Evolutionary conservation across 73 alveolate species (phyloP), one percentile per base, ranked within the genome.

Genomic region (Effrenium voratum): DNA sequence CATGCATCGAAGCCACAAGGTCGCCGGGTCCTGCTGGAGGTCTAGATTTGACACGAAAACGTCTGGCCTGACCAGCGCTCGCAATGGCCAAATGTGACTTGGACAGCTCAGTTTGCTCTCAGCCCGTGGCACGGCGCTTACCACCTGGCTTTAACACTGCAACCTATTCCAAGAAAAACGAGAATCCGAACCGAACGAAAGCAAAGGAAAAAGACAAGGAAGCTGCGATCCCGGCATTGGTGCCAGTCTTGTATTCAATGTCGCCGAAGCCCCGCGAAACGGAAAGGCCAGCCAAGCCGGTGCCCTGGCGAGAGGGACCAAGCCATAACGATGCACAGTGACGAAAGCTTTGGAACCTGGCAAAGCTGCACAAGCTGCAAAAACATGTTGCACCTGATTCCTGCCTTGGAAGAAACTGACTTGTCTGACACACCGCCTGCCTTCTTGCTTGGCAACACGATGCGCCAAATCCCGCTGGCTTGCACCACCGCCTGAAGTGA

Each of bases 401-500:
- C n/a, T n/a, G n/a, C n/a, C n/a, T n/a, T n/a, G n/a, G n/a, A n/a
- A n/a, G n/a, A n/a, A n/a, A n/a, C n/a, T n/a, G n/a, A n/a, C n/a
- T n/a, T n/a, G n/a, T n/a, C n/a, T n/a, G n/a, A n/a, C n/a, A n/a
- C n/a, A n/a, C n/a, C n/a, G n/a, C 79, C 76, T 46, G 97, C 97
- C 87, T 90, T 90, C 57, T 90, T 90, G 98, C 98, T 92, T 28
- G 98, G 98, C 91, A 92, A 34, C 52, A 92, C 98, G 32, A 92
- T 92, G 24, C 98, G 75, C 98, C 98, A 92, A 49, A 92, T 92
- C 44, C 98, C 98, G 40, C 81, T 72, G 66, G 98, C 98, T 52
- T 92, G 90, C 80, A 92, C 98, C 38, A 92, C 91, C 5, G 98
- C 98, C 91, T 72, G 38, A 5, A 13, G 59, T 24, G 26, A 32